phyloP scores from a whole-genome alignment of 2,329 filamentous ascomycete genomes.

The Fusarium paranaense region DNA sequence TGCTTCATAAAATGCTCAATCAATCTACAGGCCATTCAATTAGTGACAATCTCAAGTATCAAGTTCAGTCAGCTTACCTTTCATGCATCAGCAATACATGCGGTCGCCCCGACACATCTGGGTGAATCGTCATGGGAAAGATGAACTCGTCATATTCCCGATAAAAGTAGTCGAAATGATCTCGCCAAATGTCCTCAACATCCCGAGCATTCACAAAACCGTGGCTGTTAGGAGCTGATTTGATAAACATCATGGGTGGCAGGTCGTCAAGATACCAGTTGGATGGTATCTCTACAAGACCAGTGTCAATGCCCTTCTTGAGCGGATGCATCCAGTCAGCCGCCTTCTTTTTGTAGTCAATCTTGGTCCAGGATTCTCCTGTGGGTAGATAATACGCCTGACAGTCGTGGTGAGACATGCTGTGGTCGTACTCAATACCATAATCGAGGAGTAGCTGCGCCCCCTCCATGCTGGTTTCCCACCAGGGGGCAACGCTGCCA shows the following conservation, averaged over 20 bases:
- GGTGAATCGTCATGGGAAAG: constrained; percentile 82
- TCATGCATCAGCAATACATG: constrained; percentile 82
- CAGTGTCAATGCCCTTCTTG: constrained; percentile 68
- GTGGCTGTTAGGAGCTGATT: constrained; percentile 72
- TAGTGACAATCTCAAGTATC: background rate
- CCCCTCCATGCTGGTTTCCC: constrained; percentile 78
- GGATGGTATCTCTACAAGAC: constrained; percentile 72
- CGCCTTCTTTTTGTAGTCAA: constrained; percentile 64
- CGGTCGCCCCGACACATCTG: constrained; percentile 77
- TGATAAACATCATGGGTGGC: constrained; percentile 80
- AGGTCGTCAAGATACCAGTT: constrained; percentile 73
- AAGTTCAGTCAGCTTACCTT: constrained; percentile 24
- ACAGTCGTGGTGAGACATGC: constrained; percentile 67
- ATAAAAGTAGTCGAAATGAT: constrained; percentile 81
- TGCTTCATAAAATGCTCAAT: constrained; percentile 77
- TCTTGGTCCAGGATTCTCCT: constrained; percentile 75
- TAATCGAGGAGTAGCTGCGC: constrained; percentile 73
- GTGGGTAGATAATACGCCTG: constrained; percentile 73
- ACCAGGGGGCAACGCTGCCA: constrained; percentile 79
- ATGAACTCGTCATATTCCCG: constrained; percentile 81
- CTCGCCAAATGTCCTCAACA: constrained; percentile 73
- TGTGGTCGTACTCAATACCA: constrained; percentile 77
- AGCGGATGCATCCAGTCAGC: constrained; percentile 61
- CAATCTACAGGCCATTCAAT: constrained; percentile 18
- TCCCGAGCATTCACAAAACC: constrained; percentile 69